A percentile compares a stretch with the other conserved stretches of the same genome.
phyloP scores from a whole-genome alignment of 345 rosid species.

The Reutealis trisperma region DNA sequence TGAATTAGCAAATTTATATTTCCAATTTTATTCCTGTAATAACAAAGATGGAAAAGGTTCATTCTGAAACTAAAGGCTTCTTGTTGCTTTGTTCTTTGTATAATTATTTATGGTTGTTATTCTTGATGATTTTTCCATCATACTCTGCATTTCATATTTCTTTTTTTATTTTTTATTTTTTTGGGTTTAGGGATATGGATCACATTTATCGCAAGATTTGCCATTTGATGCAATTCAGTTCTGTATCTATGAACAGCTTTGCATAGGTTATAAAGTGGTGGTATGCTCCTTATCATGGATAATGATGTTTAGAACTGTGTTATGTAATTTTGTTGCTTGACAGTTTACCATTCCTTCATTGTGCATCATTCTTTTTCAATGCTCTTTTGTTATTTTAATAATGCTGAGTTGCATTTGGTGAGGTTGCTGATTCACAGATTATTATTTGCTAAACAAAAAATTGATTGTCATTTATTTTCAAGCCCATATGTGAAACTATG shows the following conservation, averaged over 20 bases:
- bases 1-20: conserved; percentile 3
- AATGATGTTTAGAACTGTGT: background rate
- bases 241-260: conserved; percentile 96
- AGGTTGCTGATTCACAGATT: background rate
- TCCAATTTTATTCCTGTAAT: background rate
- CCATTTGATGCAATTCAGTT: conserved; percentile 98
- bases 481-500: background rate
- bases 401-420: background rate
- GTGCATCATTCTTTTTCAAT: background rate
- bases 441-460: background rate
- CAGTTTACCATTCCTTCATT: background rate
- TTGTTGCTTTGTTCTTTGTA: background rate
- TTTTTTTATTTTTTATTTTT: background rate
- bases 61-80: background rate
- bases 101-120: background rate
- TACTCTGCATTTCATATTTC: background rate
- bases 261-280: conserved; percentile 77
- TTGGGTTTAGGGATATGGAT: conserved; percentile 72
- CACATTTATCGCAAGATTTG: conserved; percentile 82
- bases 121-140: no score
- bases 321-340: background rate
- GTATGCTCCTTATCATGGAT: conserved; percentile 46
- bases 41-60: background rate
- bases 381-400: background rate
- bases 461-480: background rate